phyloP scores from a whole-genome alignment of 371 early-diverging fungal genomes.

The Actinomucor elegans region DNA sequence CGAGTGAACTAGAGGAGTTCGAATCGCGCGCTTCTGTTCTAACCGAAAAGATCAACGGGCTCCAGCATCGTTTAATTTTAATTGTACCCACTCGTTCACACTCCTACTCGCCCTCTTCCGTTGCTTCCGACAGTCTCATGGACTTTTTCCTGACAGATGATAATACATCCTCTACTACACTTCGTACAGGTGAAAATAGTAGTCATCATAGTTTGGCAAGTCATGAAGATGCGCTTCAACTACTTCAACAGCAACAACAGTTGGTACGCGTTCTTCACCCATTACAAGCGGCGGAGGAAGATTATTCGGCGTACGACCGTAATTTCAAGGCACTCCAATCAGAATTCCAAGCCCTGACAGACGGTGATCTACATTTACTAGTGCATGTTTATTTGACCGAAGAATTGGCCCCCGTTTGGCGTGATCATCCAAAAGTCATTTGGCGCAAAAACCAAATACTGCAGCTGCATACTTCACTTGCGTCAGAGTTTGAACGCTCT shows the following conservation, averaged over 20 bases:
- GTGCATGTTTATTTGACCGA: conserved; percentile 1
- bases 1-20: conserved; percentile 28
- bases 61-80: conserved; percentile 31
- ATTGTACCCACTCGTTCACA: conserved; percentile 38
- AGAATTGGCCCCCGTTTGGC: conserved; percentile 8
- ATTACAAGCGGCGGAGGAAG: conserved; percentile 41
- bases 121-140: conserved; percentile 10
- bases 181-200: conserved; percentile 6
- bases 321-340: conserved; percentile 36
- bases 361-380: conserved; percentile 22
- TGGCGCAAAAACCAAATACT: conserved; percentile 20
- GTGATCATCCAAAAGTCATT: conserved; percentile 17
- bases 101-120: conserved; percentile 13
- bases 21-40: conserved; percentile 22
- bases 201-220: conserved; percentile 6
- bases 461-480: conserved; percentile 14
- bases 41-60: conserved; percentile 29
- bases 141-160: conserved; percentile 19
- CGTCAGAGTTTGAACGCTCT: conserved; percentile 23
- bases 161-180: conserved; percentile 9
- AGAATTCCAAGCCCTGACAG: conserved; percentile 27
- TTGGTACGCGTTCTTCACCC: conserved; percentile 32
- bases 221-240: conserved; percentile 7
- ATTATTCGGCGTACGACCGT: conserved; percentile 30
- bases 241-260: conserved; percentile 10